Evolutionary conservation across 306 rosid species (phyloP).

Genomic region (Sophora flavescens): DNA sequence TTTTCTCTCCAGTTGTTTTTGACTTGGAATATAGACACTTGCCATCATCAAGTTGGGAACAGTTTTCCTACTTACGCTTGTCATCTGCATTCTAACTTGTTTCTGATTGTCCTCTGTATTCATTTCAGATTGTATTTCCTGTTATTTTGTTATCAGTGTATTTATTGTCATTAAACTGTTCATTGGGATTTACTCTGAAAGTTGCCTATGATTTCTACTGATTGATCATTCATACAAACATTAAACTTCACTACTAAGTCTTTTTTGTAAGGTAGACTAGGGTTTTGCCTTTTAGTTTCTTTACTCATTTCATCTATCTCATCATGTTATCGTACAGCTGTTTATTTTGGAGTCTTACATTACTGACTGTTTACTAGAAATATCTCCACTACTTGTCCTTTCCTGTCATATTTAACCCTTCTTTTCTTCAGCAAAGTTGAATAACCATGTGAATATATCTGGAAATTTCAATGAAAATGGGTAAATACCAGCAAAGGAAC

Average conservation of each 20-base stretch:
- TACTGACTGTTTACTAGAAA: constrained; percentile 5
- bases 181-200: constrained; percentile 16
- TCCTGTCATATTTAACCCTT: not conserved
- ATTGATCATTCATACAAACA: constrained; percentile 12
- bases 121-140: not conserved
- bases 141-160: not conserved
- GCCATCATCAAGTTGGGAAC: constrained; percentile 6
- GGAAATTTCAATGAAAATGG: constrained; percentile 35
- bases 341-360: not conserved
- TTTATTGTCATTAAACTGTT: constrained; percentile 5
- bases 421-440: constrained; percentile 13
- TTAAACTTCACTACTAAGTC: constrained; percentile 20
- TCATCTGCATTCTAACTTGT: not conserved
- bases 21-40: constrained; percentile 27
- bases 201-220: constrained; percentile 25
- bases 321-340: not conserved
- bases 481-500: not conserved
- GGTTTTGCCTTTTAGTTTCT: constrained; percentile 25
- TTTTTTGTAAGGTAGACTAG: constrained; percentile 35
- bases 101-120: constrained; percentile 18
- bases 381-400: constrained; percentile 10
- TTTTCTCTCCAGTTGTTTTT: constrained; percentile 3
- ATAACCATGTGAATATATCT: constrained; percentile 24
- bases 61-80: constrained; percentile 30
- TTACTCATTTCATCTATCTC: constrained; percentile 26